Conservation (phyloP, 2,329 filamentous ascomycete genomes). For the Elsinoe arachidis region DNA sequence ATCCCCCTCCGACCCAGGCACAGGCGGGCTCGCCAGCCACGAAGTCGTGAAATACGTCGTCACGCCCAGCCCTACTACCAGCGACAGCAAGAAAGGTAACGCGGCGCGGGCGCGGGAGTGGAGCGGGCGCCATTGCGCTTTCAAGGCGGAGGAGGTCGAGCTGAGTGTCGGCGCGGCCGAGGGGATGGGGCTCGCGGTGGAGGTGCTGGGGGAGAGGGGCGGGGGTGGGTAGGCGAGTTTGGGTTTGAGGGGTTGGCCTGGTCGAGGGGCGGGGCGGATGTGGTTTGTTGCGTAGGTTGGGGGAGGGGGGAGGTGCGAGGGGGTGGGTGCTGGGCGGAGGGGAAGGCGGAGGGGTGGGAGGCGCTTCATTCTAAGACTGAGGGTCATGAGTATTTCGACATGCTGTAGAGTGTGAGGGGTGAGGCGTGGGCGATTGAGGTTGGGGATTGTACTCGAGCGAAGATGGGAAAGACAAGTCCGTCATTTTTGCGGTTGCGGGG, state of each 20-base stretch:
- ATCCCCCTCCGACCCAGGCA: slow-evolving; percentile 36
- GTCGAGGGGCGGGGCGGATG: not conserved
- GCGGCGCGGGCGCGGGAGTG: slow-evolving; percentile 16
- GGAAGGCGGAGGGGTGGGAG: not conserved
- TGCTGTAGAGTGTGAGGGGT: not conserved
- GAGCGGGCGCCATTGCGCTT: slow-evolving; percentile 22
- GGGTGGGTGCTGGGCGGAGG: not conserved
- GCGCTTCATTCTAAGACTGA: not conserved
- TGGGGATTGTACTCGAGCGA: not conserved
- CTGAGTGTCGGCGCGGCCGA: not conserved
- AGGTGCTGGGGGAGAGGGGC: not conserved
- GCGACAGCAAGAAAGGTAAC: slow-evolving; percentile 29
- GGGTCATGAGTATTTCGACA: not conserved
- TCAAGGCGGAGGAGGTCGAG: not conserved
- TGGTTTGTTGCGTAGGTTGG: not conserved
- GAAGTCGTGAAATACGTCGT: slow-evolving; percentile 35
- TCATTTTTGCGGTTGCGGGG: not conserved
- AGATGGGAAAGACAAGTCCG: not conserved
- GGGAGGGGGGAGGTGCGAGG: not conserved
- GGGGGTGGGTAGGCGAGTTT: not conserved
- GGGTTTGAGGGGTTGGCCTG: not conserved
- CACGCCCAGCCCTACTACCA: slow-evolving; percentile 33
- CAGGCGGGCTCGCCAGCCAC: slow-evolving; percentile 37
- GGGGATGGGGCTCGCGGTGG: slow-evolving; percentile 18
- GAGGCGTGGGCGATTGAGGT: not conserved